Evolutionary conservation across 257 asterid species (phyloP).

Genomic region (Nyctanthes arbortristis): DNA sequence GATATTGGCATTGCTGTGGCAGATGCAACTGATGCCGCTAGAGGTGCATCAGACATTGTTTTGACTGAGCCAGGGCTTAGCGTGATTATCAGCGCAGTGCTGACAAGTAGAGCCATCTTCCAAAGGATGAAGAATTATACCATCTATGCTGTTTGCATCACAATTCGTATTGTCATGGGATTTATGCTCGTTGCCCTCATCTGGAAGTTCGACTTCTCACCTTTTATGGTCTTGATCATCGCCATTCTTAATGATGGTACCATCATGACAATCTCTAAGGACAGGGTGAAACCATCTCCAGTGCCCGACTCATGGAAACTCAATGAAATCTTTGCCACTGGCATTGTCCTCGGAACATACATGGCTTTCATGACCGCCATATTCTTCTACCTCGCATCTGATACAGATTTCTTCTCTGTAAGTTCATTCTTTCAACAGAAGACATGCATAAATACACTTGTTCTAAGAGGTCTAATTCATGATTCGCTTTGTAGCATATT

Average conservation of each 20-base stretch:
- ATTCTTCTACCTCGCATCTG: slow-evolving; percentile 44
- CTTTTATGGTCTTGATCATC: slow-evolving; percentile 59
- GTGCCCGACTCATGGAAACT: slow-evolving; percentile 60
- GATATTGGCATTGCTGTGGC: slow-evolving; percentile 88
- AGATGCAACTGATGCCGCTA: slow-evolving; percentile 83
- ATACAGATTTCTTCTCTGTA: slow-evolving; percentile 51
- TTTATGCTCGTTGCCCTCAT: slow-evolving; percentile 55
- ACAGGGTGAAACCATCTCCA: slow-evolving; percentile 62
- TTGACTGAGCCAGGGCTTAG: slow-evolving; percentile 83
- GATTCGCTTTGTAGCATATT: slow-evolving; percentile 23
- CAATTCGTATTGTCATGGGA: slow-evolving; percentile 57
- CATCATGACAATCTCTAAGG: slow-evolving; percentile 66
- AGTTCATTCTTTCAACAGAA: not conserved
- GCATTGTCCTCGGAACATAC: slow-evolving; percentile 52
- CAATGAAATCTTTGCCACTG: slow-evolving; percentile 58
- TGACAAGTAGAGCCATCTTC: slow-evolving; percentile 86
- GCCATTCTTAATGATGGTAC: slow-evolving; percentile 62
- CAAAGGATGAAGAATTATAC: slow-evolving; percentile 94
- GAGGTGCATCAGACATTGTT: slow-evolving; percentile 87
- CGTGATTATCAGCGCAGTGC: slow-evolving; percentile 74
- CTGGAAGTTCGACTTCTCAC: slow-evolving; percentile 63
- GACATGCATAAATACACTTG: not conserved
- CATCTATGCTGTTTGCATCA: slow-evolving; percentile 58
- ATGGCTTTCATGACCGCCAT: slow-evolving; percentile 51
- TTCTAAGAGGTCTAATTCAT: not conserved